phyloP scores from a whole-genome alignment of 257 asterid genomes.

The Solanum virginianum region DNA sequence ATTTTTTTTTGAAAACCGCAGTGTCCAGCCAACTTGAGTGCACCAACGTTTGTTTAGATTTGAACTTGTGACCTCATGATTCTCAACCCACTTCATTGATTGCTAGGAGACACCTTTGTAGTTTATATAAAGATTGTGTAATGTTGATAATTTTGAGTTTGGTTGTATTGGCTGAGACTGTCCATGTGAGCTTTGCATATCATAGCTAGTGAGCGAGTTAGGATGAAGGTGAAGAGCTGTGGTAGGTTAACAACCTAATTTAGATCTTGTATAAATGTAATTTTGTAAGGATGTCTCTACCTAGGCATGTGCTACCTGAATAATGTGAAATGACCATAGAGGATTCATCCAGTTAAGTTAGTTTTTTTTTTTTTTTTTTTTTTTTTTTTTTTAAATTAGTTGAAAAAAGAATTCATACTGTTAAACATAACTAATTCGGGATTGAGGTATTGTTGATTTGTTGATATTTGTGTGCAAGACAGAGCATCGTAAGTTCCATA shows the following conservation, averaged over 20 bases:
- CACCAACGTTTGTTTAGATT: not conserved
- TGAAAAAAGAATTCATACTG: not conserved
- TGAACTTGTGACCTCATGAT: not conserved
- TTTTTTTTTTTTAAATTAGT: not conserved
- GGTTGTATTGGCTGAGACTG: not conserved
- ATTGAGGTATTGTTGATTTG: not conserved
- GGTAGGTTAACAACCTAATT: not conserved
- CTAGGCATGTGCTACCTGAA: not conserved
- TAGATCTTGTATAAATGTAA: not conserved
- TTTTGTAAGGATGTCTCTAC: not conserved
- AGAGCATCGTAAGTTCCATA: not conserved
- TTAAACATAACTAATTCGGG: not conserved
- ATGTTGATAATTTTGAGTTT: not conserved
- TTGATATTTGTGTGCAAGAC: not conserved
- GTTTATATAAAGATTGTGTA: not conserved
- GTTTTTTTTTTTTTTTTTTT: too few relatives aligned
- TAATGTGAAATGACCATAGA: not conserved
- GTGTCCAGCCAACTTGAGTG: not conserved
- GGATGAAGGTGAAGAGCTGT: not conserved
- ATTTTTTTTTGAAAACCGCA: not conserved
- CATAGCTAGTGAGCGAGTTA: not conserved
- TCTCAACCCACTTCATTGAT: not conserved
- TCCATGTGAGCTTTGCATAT: not conserved
- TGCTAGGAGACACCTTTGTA: not conserved
- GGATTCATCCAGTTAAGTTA: not conserved